phyloP scores from a whole-genome alignment of 31 red algal species.

The Odonthalia washingtoniensis region DNA sequence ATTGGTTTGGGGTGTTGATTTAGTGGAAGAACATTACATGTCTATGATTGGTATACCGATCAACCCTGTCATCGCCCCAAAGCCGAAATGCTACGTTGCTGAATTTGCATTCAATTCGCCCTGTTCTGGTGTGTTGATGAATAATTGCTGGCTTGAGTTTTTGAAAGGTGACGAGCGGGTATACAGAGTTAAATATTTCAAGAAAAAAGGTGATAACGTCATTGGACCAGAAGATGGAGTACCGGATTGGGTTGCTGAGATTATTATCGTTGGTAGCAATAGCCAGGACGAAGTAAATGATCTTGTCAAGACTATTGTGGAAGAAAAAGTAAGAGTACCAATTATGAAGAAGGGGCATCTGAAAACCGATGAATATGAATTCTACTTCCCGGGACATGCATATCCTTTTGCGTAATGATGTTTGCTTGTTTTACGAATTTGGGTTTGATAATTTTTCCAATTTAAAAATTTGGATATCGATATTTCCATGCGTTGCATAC shows the following conservation, averaged over 20 bases:
- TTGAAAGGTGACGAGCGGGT: slow-evolving; percentile 34
- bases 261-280: slow-evolving; percentile 64
- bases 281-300: slow-evolving; percentile 50
- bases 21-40: slow-evolving; percentile 98
- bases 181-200: slow-evolving; percentile 72
- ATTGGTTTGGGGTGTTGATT: slow-evolving; percentile 92
- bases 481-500: too few relatives aligned
- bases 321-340: slow-evolving; percentile 15
- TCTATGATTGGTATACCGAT: slow-evolving; percentile 84
- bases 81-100: slow-evolving; percentile 71
- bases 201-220: slow-evolving; percentile 77
- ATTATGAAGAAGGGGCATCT: not conserved
- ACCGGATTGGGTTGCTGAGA: slow-evolving; percentile 91
- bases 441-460: too few relatives aligned
- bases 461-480: too few relatives aligned
- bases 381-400: not conserved
- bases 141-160: slow-evolving; percentile 78
- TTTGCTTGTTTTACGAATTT: too few relatives aligned
- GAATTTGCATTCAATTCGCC: slow-evolving; percentile 90
- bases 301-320: slow-evolving; percentile 48
- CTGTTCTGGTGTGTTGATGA: slow-evolving; percentile 75
- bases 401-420: too few relatives aligned
- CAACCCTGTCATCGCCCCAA: slow-evolving; percentile 51
- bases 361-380: not conserved
- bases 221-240: slow-evolving; percentile 86